Evolutionary conservation across 257 asterid species (phyloP).

Genomic region (Parsonsia alboflavescens): DNA sequence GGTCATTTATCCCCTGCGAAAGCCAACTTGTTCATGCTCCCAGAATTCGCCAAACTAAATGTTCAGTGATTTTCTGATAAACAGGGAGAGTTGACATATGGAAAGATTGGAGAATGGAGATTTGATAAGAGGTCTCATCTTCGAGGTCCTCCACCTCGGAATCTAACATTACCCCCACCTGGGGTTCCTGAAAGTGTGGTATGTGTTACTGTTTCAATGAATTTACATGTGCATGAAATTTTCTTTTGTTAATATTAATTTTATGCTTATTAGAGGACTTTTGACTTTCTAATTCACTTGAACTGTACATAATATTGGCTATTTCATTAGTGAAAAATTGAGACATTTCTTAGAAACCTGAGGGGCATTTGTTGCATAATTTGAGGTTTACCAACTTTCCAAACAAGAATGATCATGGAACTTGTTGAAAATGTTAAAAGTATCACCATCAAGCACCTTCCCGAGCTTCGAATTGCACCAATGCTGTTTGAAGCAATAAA

Average conservation of each 20-base stretch:
- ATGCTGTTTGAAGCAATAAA: background rate
- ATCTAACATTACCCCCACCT: slow-evolving; percentile 82
- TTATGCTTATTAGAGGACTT: background rate
- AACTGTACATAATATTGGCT: background rate
- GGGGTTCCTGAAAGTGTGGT: slow-evolving; percentile 99
- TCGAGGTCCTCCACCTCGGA: slow-evolving; percentile 74
- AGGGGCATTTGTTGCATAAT: background rate
- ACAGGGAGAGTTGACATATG: slow-evolving; percentile 89
- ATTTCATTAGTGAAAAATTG: background rate
- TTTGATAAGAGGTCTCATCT: slow-evolving; percentile 90
- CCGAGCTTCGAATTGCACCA: background rate
- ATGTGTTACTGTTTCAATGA: slow-evolving; percentile 24
- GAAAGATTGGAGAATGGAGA: slow-evolving; percentile 95
- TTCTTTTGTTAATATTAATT: background rate
- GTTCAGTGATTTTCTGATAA: background rate
- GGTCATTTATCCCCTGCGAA: background rate
- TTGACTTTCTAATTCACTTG: background rate
- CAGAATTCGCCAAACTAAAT: background rate
- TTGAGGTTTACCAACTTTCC: background rate
- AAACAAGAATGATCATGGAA: background rate
- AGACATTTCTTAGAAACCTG: background rate
- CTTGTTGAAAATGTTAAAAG: background rate
- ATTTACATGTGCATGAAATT: background rate
- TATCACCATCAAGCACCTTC: background rate
- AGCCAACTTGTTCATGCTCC: background rate